A percentile compares a stretch with the other conserved stretches of the same genome.
phyloP scores from a whole-genome alignment of 2,329 filamentous ascomycete species.

The Penicillium sp. region DNA sequence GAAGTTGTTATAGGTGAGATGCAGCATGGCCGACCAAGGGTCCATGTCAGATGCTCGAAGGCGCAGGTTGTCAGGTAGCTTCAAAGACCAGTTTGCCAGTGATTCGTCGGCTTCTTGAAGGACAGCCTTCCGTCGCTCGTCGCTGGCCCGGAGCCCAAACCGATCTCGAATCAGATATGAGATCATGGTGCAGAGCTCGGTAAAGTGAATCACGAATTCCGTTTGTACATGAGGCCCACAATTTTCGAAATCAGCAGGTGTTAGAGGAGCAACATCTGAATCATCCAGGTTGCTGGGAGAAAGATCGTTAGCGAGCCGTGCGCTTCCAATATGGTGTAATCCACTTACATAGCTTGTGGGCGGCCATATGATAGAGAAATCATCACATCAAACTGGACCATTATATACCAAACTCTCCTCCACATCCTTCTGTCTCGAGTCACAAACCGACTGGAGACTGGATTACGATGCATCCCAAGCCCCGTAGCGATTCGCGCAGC shows the following conservation, averaged over 20 bases:
- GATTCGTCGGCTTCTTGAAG: slow-evolving; percentile 43
- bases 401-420: slow-evolving; percentile 45
- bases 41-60: slow-evolving; percentile 43
- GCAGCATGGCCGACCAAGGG: slow-evolving; percentile 46
- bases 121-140: slow-evolving; percentile 41
- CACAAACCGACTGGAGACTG: slow-evolving; percentile 42
- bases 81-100: slow-evolving; percentile 44
- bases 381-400: slow-evolving; percentile 47
- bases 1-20: slow-evolving; percentile 48
- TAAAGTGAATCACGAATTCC: slow-evolving; percentile 50
- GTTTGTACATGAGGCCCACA: slow-evolving; percentile 45
- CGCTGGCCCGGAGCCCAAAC: slow-evolving; percentile 42
- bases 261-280: slow-evolving; percentile 49
- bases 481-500: slow-evolving; percentile 54
- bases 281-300: slow-evolving; percentile 48
- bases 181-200: slow-evolving; percentile 52
- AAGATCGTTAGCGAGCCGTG: slow-evolving; percentile 3
- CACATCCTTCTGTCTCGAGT: slow-evolving; percentile 44
- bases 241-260: slow-evolving; percentile 48
- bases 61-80: slow-evolving; percentile 41
- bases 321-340: neutral
- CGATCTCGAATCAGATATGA: slow-evolving; percentile 45
- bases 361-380: slow-evolving; percentile 50
- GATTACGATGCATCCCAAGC: slow-evolving; percentile 53
- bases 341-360: slow-evolving; percentile 50